phyloP scores from a whole-genome alignment of 2,329 filamentous ascomycete genomes.

The Fusarium odoratissimum region DNA sequence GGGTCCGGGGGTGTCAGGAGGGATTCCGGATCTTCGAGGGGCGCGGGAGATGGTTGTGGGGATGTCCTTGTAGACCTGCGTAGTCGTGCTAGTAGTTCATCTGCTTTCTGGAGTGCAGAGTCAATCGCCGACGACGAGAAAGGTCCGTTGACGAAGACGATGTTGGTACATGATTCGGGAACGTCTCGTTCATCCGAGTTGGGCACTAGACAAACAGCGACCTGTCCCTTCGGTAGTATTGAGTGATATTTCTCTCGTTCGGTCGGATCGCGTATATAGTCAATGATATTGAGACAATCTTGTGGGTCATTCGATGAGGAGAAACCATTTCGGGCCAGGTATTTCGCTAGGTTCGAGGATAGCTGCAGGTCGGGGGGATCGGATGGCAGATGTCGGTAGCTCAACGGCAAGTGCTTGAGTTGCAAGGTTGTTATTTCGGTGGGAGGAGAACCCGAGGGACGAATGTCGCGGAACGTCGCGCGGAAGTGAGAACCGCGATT shows the following conservation, averaged over 20 bases:
- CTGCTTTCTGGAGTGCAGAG: slow-evolving; percentile 25
- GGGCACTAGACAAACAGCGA: slow-evolving; percentile 34
- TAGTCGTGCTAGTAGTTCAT: background rate
- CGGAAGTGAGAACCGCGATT: slow-evolving; percentile 55
- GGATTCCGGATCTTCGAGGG: background rate
- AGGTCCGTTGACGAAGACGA: slow-evolving; percentile 25
- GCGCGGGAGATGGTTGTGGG: background rate
- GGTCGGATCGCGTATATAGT: slow-evolving; percentile 11
- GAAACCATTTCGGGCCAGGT: slow-evolving; percentile 8
- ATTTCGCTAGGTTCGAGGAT: slow-evolving; percentile 7
- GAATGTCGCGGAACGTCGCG: slow-evolving; percentile 32
- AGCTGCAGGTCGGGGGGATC: background rate
- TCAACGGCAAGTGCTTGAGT: background rate
- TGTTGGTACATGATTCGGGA: background rate
- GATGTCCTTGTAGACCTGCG: rapidly evolving
- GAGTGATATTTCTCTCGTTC: slow-evolving; percentile 3
- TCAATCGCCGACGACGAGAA: slow-evolving; percentile 22
- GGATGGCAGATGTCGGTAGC: slow-evolving; percentile 3
- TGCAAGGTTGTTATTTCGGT: background rate
- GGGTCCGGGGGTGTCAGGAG: rapidly evolving
- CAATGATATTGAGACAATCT: slow-evolving; percentile 26
- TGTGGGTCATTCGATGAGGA: background rate
- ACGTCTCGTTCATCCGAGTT: background rate
- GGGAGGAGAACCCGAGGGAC: background rate
- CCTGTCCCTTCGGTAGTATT: background rate